Percentiles rank a stretch among this genome's conserved stretches.
phyloP scores from a whole-genome alignment of 2,329 filamentous ascomycete genomes.

The Knufia fluminis region DNA sequence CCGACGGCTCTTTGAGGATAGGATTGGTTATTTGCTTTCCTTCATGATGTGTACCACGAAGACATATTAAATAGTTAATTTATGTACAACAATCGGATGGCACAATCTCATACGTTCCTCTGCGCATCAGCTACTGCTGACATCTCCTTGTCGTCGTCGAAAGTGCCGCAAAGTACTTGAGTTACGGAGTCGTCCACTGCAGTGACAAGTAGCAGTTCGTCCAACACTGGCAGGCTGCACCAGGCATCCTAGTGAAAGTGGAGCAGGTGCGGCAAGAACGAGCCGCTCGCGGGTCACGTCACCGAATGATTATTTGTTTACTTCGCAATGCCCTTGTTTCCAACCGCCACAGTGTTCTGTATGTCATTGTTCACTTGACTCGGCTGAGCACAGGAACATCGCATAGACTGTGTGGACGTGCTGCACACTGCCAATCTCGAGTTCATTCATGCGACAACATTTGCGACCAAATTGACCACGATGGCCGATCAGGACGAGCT shows the following conservation, averaged over 20 bases:
- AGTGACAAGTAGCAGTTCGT: neutral
- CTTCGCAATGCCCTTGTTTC: neutral
- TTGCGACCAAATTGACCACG: neutral
- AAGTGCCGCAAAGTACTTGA: neutral
- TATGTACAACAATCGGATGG: too few relatives aligned
- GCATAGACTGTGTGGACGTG: too few relatives aligned
- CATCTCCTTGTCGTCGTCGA: too few relatives aligned
- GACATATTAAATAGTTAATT: too few relatives aligned
- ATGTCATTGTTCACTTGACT: neutral
- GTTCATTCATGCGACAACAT: neutral
- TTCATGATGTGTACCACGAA: too few relatives aligned
- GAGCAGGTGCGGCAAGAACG: neutral
- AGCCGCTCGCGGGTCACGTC: neutral
- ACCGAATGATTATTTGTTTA: neutral
- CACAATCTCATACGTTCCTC: too few relatives aligned
- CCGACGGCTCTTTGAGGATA: too few relatives aligned
- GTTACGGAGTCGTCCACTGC: neutral
- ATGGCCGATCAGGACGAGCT: conserved; percentile 50
- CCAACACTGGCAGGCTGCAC: neutral
- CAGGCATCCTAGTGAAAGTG: neutral
- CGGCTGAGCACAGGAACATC: too few relatives aligned
- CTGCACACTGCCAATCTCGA: neutral
- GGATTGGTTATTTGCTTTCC: too few relatives aligned
- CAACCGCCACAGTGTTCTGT: neutral
- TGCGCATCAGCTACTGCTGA: too few relatives aligned